Percentiles rank a stretch among this genome's conserved stretches.
Conservation (phyloP, 805 yeast genomes). For the Saccharomycodes ludwigii region DNA sequence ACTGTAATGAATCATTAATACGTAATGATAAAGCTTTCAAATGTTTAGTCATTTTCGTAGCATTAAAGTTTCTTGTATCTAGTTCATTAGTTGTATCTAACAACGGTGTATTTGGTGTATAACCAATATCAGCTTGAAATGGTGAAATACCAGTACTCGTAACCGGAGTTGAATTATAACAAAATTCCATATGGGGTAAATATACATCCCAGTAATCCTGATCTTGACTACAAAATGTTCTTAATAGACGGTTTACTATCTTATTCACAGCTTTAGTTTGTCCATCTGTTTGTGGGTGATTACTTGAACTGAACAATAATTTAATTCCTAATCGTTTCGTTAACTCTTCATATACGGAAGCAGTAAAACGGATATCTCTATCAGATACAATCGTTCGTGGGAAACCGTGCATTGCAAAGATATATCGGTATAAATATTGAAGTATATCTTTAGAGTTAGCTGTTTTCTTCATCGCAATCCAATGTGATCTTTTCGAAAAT, state of each 20-base stretch:
- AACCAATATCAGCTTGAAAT: slow-evolving; percentile 7
- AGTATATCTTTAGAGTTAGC: slow-evolving; percentile 8
- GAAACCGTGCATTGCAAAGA: slow-evolving; percentile 9
- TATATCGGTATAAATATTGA: slow-evolving; percentile 6
- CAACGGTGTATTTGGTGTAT: slow-evolving; percentile 4
- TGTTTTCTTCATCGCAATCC: slow-evolving; percentile 7
- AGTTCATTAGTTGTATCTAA: neutral
- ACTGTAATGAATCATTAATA: slow-evolving; percentile 1
- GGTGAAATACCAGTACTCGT: slow-evolving; percentile 1
- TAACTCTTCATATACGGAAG: neutral
- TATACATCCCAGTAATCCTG: slow-evolving; percentile 3
- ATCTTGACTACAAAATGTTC: slow-evolving; percentile 2
- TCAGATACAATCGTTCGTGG: slow-evolving; percentile 5
- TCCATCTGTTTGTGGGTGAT: slow-evolving; percentile 4
- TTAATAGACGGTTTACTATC: slow-evolving; percentile 1
- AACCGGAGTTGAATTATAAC: slow-evolving; percentile 4
- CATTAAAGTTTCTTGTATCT: neutral
- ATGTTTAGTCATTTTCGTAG: slow-evolving; percentile 1
- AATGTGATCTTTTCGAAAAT: slow-evolving; percentile 10
- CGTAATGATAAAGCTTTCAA: neutral
- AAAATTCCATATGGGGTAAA: slow-evolving; percentile 4
- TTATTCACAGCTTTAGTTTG: slow-evolving; percentile 4
- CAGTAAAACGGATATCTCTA: slow-evolving; percentile 2
- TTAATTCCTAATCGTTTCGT: slow-evolving; percentile 2
- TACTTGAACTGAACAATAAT: neutral